Conservation (phyloP, 208 protist species). For the Willaertia magna region DNA sequence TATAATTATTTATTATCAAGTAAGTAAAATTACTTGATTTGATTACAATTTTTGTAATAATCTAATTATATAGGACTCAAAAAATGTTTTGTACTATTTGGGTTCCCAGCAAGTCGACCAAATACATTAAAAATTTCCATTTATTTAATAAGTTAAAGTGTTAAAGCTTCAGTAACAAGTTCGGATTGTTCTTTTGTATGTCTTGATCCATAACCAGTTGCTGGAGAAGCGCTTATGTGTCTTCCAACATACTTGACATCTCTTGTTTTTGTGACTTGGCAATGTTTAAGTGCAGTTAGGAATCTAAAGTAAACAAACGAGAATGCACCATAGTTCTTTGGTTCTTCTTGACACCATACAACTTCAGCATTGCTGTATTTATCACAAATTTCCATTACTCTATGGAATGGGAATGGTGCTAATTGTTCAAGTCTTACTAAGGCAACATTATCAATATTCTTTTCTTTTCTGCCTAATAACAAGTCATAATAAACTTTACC, state of each 20-base stretch:
- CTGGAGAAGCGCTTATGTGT: constrained; percentile 34
- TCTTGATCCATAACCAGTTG: background rate
- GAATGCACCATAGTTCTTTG: constrained; percentile 89
- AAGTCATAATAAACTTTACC: constrained; percentile 93
- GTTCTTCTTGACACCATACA: constrained; percentile 93
- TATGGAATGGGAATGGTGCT: constrained; percentile 86
- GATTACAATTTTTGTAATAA: too few relatives aligned
- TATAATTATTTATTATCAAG: too few relatives aligned
- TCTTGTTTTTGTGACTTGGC: constrained; percentile 39
- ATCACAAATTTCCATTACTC: constrained; percentile 55
- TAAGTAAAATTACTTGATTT: too few relatives aligned
- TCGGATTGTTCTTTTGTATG: background rate
- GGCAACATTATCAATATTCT: constrained; percentile 62
- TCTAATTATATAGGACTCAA: too few relatives aligned
- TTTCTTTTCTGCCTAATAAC: constrained; percentile 44
- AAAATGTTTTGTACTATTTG: too few relatives aligned
- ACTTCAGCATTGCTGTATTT: constrained; percentile 73
- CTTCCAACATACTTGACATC: constrained; percentile 44
- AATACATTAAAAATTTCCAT: too few relatives aligned
- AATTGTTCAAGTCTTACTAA: constrained; percentile 86
- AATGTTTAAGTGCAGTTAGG: constrained; percentile 2
- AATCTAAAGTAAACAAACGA: constrained; percentile 59
- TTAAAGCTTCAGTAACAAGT: background rate
- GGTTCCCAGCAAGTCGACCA: too few relatives aligned
- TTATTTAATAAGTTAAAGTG: too few relatives aligned